Evolutionary conservation across 371 early-diverging fungal species (phyloP).

Genomic region (Circinella umbellata): DNA sequence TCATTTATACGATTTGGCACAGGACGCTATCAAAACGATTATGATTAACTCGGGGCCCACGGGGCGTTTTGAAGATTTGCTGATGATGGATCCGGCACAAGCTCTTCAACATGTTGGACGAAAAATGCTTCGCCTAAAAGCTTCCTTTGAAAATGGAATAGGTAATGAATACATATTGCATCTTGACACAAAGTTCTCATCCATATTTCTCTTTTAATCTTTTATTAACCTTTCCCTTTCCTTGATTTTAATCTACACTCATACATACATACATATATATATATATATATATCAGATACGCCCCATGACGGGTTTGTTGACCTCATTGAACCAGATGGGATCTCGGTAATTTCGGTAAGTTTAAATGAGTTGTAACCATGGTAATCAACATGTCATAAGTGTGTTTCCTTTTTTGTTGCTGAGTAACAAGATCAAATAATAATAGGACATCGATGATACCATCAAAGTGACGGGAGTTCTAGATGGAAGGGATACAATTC

Average conservation of each 20-base stretch:
- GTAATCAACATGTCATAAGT: neutral
- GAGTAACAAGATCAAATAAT: neutral
- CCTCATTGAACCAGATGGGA: constrained; percentile 52
- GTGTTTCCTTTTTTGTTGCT: neutral
- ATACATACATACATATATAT: too few relatives aligned
- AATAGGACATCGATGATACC: constrained; percentile 65
- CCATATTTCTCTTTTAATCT: too few relatives aligned
- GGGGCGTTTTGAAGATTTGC: constrained; percentile 40
- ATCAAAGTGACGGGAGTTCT: constrained; percentile 63
- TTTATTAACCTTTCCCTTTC: too few relatives aligned
- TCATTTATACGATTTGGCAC: constrained; percentile 17
- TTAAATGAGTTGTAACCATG: neutral
- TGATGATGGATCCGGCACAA: constrained; percentile 23
- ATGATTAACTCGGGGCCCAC: constrained; percentile 35
- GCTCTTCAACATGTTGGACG: constrained; percentile 2
- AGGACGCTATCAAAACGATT: constrained; percentile 31
- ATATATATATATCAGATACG: neutral
- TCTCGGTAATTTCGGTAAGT: constrained; percentile 58
- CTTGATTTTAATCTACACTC: neutral
- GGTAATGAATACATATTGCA: constrained; percentile 6
- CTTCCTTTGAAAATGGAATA: constrained; percentile 18
- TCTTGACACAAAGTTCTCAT: neutral
- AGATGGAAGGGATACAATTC: constrained; percentile 48
- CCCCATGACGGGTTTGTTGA: constrained; percentile 50
- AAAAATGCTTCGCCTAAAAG: constrained; percentile 22